Conservation (phyloP, 495 filamentous ascomycete genomes). For the Acidiella bohemica region DNA sequence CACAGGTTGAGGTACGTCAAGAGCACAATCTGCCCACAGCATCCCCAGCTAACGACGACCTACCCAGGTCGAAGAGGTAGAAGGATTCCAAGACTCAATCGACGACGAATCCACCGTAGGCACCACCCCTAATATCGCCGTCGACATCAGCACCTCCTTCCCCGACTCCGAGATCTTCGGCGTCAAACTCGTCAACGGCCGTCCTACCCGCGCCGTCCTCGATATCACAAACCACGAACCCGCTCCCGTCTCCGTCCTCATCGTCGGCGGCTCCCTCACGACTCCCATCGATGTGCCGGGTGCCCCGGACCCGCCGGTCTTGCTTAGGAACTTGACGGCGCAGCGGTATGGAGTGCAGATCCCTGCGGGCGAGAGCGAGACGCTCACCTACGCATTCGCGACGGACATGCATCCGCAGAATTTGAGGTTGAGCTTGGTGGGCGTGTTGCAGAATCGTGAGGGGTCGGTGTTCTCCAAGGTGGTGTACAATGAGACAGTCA, state of each 20-base stretch:
- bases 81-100: constrained; percentile 31
- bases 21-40: constrained; percentile 1
- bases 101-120: constrained; percentile 15
- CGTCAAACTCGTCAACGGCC: constrained; percentile 87
- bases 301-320: constrained; percentile 38
- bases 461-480: constrained; percentile 58
- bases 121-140: constrained; percentile 46
- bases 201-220: constrained; percentile 69
- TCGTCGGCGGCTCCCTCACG: constrained; percentile 66
- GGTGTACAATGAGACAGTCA: constrained; percentile 77
- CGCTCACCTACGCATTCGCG: constrained; percentile 67
- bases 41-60: neutral
- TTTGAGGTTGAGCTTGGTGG: constrained; percentile 60
- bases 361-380: constrained; percentile 62
- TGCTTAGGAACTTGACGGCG: constrained; percentile 74
- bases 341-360: constrained; percentile 60
- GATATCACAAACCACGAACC: constrained; percentile 75
- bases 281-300: constrained; percentile 32
- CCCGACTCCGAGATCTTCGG: constrained; percentile 84
- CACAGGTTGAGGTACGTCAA: constrained; percentile 1
- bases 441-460: constrained; percentile 53
- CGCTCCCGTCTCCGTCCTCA: constrained; percentile 55
- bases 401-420: constrained; percentile 93
- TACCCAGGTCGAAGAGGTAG: constrained; percentile 32
- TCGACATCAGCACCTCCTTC: constrained; percentile 66